Evolutionary conservation across 2,329 filamentous ascomycete genomes (phyloP), one percentile per base, ranked within the genome.

Genomic region (Xylaria polymorpha): DNA sequence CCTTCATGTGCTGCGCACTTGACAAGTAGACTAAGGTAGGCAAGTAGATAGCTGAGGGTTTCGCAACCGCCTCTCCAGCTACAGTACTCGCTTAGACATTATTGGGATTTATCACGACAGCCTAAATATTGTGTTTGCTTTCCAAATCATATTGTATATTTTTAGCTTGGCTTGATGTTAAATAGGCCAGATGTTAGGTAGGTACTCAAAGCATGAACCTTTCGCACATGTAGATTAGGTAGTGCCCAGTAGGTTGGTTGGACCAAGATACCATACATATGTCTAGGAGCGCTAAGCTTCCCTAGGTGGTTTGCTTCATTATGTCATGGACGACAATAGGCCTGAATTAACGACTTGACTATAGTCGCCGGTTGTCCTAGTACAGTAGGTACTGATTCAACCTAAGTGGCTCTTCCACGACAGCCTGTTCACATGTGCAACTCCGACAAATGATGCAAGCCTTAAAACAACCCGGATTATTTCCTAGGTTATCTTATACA

Each of bases 401-500:
- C 18, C 7, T 37, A n/a, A n/a, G n/a, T 39, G 2, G 48, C 14
- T 55, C 18, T 20, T 37, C 32, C 8, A 53, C 50, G 46, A 25
- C 14, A 18, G 48, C 15, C 14, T 22, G 20, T 51, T 32, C 25
- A 51, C 8, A 37, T 53, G 25, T 20, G 51, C 18, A 20, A 55
- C 22, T 9, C 39, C 10, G 10, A 37, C 9, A 58, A 43, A 58
- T 43, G 55, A 43, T 58, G 14, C 37, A 41, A 15, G 10, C 37
- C 20, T 15, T 20, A 29, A 43, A 29, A 25, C 25, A 43, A n/a
- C 5, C 20, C 5, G 55, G 35, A 6, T 15, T 29, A 22, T 15
- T 37, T 8, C 25, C 67, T 58, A 76, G 57, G 48, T 73, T 57
- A 77, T 63, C 63, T 67, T 73, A 51, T 77, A 77, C 18, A 72